phyloP scores from a whole-genome alignment of 2,329 filamentous ascomycete species.

The Hypomyces perniciosus region DNA sequence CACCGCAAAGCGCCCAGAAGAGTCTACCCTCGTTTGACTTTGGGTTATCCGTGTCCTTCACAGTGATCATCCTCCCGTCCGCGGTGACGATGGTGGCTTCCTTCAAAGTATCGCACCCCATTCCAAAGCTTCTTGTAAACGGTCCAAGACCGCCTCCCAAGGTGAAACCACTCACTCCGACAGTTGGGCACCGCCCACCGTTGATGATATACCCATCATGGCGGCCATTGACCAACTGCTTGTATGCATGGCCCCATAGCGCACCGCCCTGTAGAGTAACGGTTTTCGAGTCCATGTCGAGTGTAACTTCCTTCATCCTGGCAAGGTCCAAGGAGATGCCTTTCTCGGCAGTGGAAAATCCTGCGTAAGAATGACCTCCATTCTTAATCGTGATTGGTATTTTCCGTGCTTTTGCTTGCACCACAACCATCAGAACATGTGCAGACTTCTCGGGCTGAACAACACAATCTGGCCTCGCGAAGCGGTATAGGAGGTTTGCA shows the following conservation, averaged over 20 bases:
- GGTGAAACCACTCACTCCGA: constrained; percentile 34
- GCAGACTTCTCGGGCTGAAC: constrained; percentile 13
- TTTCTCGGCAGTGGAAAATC: constrained; percentile 22
- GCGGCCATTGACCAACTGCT: constrained; percentile 19
- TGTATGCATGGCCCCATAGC: constrained; percentile 28
- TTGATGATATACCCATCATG: constrained; percentile 22
- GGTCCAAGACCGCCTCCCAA: constrained; percentile 30
- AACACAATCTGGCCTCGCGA: constrained; percentile 13
- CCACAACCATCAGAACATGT: constrained; percentile 8
- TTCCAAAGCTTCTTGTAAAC: constrained; percentile 24
- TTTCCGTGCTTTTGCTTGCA: neutral
- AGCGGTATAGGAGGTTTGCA: constrained; percentile 16
- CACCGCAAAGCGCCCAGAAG: constrained; percentile 36
- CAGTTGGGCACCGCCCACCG: constrained; percentile 28
- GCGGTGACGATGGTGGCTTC: constrained; percentile 30
- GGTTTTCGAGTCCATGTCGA: constrained; percentile 16
- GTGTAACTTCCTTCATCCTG: constrained; percentile 22
- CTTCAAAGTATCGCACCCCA: constrained; percentile 20
- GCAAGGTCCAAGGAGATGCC: constrained; percentile 27
- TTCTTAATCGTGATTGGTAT: constrained; percentile 23
- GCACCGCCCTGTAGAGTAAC: constrained; percentile 24
- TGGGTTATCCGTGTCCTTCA: constrained; percentile 15
- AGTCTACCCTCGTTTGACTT: constrained; percentile 17
- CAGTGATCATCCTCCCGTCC: constrained; percentile 17
- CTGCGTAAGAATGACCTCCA: constrained; percentile 27